Evolutionary conservation across 768 basidiomycete species (phyloP).

Genomic region (Suillus variegatus): DNA sequence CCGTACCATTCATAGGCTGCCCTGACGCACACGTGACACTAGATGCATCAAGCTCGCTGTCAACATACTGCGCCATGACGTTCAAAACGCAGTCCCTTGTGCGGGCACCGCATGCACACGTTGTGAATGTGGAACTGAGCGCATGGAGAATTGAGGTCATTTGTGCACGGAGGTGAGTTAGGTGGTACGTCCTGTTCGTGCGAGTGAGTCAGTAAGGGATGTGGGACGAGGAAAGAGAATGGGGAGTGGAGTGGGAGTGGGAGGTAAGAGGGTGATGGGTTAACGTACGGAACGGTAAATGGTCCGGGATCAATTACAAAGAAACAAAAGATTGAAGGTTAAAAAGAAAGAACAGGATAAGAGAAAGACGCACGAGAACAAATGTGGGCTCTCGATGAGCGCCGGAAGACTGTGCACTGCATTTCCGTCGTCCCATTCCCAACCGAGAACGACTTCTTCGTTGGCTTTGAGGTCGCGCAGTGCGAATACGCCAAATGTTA

Average conservation of each 20-base stretch:
- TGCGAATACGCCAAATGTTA: slow-evolving; percentile 83
- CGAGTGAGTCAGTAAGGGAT: neutral
- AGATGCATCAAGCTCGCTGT: slow-evolving; percentile 31
- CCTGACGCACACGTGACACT: slow-evolving; percentile 14
- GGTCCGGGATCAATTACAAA: neutral
- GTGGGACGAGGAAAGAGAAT: neutral
- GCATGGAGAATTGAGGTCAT: slow-evolving; percentile 72
- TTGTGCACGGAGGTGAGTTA: slow-evolving; percentile 59
- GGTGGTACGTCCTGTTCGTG: slow-evolving; percentile 42
- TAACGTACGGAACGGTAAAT: slow-evolving; percentile 1
- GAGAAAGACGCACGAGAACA: slow-evolving; percentile 54
- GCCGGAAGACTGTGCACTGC: slow-evolving; percentile 79
- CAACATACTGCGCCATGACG: slow-evolving; percentile 68
- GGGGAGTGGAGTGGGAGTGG: neutral
- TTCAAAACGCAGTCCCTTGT: slow-evolving; percentile 63
- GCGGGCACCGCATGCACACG: slow-evolving; percentile 70
- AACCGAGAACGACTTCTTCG: slow-evolving; percentile 87
- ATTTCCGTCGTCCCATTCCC: slow-evolving; percentile 97
- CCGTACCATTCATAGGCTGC: neutral
- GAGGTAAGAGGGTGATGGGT: too few species aligned
- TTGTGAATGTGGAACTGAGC: slow-evolving; percentile 68
- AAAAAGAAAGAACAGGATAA: slow-evolving; percentile 13
- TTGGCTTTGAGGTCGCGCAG: slow-evolving; percentile 68
- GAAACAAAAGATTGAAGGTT: slow-evolving; percentile 15
- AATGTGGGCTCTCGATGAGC: slow-evolving; percentile 55